Evolutionary conservation across 495 filamentous ascomycete genomes (phyloP), one percentile per base, ranked within the genome.

Genomic region (Tuber umbilicatum): DNA sequence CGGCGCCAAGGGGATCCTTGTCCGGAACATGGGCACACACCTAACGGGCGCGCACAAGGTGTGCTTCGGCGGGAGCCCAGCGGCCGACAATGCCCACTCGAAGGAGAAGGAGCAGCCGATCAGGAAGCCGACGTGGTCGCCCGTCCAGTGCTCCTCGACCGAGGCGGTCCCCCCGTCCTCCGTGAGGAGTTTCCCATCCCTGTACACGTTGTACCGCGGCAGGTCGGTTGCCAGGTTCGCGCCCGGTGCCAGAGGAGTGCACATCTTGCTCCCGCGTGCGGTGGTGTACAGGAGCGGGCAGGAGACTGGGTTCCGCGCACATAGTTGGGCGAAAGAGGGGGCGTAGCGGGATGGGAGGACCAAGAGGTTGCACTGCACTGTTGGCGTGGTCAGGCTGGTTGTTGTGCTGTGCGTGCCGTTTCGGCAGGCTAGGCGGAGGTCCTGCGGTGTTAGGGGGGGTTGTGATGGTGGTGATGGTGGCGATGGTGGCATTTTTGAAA

Each of bases 21-120:
- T 87, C 23, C 83, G 82, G 73, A 89, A 90, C 87, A 89, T 89
- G 2, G 87, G 83, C 12, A 88, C 86, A 45, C 84, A 84, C 1
- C 82, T 79, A 7, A 67, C 37, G 9, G 77, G 77, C 17, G 73
- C 76, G 0, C 83, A 82, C 10, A 76, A 68, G 16, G 83, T 83
- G 73, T 89, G 86, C 31, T 84, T 82, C 0, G 87, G 85, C 60
- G 81, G 70, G 3, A 89, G 75, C 0, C 86, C 86, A 0, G 86
- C 86, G 2, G 73, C 74, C 2, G 74, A 75, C 40, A 89, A 83
- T 17, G 86, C 86, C 47, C 82, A 81, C 68, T 89, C 87, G 74
- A 89, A 89, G 39, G 84, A 86, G 81, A 85, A 89, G 0, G 86
- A 88, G 76, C 87, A 90, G 0, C 88, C 87, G 68, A 90, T 88